These are phyloP conservation scores for Saccharomyces mikatae DNA, from an alignment of 805 yeast genomes.

Conservation along the genomic window DNA sequence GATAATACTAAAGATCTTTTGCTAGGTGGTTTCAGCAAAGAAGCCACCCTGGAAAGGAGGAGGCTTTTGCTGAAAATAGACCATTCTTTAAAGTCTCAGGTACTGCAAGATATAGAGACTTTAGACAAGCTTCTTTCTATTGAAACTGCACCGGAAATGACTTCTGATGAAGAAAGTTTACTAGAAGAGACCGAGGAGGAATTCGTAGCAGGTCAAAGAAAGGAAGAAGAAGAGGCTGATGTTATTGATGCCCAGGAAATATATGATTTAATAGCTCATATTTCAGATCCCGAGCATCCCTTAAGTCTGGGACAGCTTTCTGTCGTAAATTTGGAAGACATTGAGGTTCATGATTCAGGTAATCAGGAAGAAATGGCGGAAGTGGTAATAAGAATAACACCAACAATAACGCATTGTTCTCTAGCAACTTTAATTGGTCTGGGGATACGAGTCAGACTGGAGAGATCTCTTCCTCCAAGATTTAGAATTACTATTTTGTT, in stretches of 20 bases:
- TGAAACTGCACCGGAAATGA: constrained; percentile 21
- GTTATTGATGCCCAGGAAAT: constrained; percentile 84
- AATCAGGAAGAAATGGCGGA: constrained; percentile 53
- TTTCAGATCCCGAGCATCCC: constrained; percentile 97
- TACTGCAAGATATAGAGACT: constrained; percentile 22
- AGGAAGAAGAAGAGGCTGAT: constrained; percentile 38
- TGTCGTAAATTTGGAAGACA: constrained; percentile 81
- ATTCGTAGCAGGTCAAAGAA: constrained; percentile 18
- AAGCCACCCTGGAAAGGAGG: constrained; percentile 16
- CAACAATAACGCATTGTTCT: constrained; percentile 96
- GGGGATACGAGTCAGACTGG: constrained; percentile 86
- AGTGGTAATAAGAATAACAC: constrained; percentile 79
- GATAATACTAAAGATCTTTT: constrained; percentile 17
- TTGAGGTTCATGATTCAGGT: constrained; percentile 55
- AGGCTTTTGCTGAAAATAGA: constrained; percentile 22
- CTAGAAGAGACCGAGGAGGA: constrained; percentile 15
- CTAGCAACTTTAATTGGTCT: constrained; percentile 92
- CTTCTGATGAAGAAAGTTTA: constrained; percentile 12
- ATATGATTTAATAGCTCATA: constrained; percentile 73
- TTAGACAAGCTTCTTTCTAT: constrained; percentile 21
- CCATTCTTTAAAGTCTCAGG: constrained; percentile 18
- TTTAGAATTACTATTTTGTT: constrained; percentile 71
- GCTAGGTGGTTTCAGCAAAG: constrained; percentile 11
- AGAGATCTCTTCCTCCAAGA: constrained; percentile 78
- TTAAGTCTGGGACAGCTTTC: constrained; percentile 88